These are phyloP conservation scores for Simplicillium aogashimaense DNA, from an alignment of 2,329 filamentous ascomycete genomes.

Conservation along the genomic window DNA sequence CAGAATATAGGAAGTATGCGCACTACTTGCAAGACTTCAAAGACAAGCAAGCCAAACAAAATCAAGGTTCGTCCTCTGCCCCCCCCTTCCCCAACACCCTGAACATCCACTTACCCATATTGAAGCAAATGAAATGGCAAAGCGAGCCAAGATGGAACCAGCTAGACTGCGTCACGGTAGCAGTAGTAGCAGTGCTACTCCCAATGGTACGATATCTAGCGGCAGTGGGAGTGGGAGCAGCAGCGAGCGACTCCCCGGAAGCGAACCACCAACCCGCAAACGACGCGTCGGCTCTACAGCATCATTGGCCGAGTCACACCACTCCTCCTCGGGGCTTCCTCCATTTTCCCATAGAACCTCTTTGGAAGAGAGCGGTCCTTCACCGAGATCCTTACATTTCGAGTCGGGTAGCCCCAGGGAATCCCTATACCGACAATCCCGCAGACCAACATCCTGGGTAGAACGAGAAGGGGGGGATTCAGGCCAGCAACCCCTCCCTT, in stretches of 20 bases:
- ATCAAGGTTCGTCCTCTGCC: slow-evolving; percentile 32
- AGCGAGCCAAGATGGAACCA: slow-evolving; percentile 35
- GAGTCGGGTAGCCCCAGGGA: slow-evolving; percentile 21
- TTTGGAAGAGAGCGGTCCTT: slow-evolving; percentile 32
- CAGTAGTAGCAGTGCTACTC: slow-evolving; percentile 29
- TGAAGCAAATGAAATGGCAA: slow-evolving; percentile 37
- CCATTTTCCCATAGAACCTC: slow-evolving; percentile 23
- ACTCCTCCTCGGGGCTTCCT: slow-evolving; percentile 26
- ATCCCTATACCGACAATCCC: slow-evolving; percentile 14
- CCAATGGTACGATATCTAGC: slow-evolving; percentile 21
- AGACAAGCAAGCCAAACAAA: slow-evolving; percentile 52
- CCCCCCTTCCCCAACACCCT: neutral
- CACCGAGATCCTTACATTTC: slow-evolving; percentile 27
- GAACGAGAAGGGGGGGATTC: slow-evolving; percentile 11
- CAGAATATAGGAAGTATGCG: slow-evolving; percentile 57
- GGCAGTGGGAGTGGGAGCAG: slow-evolving; percentile 34
- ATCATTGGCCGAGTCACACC: slow-evolving; percentile 34
- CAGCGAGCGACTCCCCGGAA: slow-evolving; percentile 37
- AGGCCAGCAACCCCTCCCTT: slow-evolving; percentile 29
- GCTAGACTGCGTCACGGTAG: slow-evolving; percentile 24
- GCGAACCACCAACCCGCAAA: slow-evolving; percentile 31
- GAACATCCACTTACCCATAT: neutral
- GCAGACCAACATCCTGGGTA: slow-evolving; percentile 17
- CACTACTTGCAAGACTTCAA: slow-evolving; percentile 72
- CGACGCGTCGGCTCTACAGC: slow-evolving; percentile 37